Evolutionary conservation across 2,329 filamentous ascomycete genomes (phyloP).

Genomic region (Cryphonectria nitschkei): DNA sequence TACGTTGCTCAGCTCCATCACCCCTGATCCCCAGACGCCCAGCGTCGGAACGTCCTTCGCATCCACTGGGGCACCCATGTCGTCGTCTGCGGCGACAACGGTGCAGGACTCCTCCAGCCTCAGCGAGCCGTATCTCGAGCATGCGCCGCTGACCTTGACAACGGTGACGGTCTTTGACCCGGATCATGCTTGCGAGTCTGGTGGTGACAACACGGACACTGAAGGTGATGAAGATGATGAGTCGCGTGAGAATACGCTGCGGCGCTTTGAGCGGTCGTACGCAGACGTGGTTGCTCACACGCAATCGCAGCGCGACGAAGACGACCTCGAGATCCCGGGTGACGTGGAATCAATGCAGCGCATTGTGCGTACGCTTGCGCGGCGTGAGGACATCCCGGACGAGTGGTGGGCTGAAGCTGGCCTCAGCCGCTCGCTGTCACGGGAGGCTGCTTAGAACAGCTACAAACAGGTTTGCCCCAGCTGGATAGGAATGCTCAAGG

Average conservation of each 20-base stretch:
- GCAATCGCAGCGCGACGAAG: slow-evolving; percentile 34
- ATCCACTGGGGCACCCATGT: slow-evolving; percentile 61
- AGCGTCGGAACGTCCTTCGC: slow-evolving; percentile 83
- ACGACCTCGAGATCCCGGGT: slow-evolving; percentile 43
- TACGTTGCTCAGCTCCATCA: slow-evolving; percentile 77
- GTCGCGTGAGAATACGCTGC: slow-evolving; percentile 30
- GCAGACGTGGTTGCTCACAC: slow-evolving; percentile 47
- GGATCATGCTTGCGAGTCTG: slow-evolving; percentile 55
- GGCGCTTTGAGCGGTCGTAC: slow-evolving; percentile 40
- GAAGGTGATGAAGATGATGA: slow-evolving; percentile 54
- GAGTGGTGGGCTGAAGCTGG: slow-evolving; percentile 79
- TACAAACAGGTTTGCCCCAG: not conserved
- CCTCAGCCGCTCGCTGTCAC: slow-evolving; percentile 61
- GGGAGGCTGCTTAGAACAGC: slow-evolving; percentile 39
- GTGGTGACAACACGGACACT: slow-evolving; percentile 59
- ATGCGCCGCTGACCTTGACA: slow-evolving; percentile 42
- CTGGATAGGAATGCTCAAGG: not conserved
- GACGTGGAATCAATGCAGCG: slow-evolving; percentile 62
- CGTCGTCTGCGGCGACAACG: slow-evolving; percentile 43
- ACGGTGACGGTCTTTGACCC: slow-evolving; percentile 34
- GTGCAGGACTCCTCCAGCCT: slow-evolving; percentile 51
- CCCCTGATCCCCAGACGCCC: slow-evolving; percentile 79
- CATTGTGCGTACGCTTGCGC: slow-evolving; percentile 71
- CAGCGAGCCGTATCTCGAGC: slow-evolving; percentile 45
- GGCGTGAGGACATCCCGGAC: slow-evolving; percentile 76